Percentiles rank a stretch among this genome's conserved stretches.
phyloP scores from a whole-genome alignment of 257 asterid genomes.

The Marsdenia floribunda region DNA sequence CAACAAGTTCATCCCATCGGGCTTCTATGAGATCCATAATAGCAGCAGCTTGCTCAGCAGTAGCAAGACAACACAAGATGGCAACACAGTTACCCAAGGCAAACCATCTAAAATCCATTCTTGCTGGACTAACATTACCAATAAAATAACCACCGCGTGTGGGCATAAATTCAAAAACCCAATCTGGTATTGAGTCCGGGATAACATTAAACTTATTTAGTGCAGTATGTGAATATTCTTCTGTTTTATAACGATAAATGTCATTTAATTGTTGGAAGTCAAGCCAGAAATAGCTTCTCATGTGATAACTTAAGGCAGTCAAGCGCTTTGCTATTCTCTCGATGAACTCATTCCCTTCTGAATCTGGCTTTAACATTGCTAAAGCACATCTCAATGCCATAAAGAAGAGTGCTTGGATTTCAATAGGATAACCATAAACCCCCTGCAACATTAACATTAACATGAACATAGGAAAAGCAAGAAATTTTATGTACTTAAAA shows the following conservation, averaged over 20 bases:
- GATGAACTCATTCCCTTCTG: constrained; percentile 56
- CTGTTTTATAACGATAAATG: constrained; percentile 68
- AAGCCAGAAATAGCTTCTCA: constrained; percentile 76
- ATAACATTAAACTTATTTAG: constrained; percentile 71
- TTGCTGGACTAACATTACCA: constrained; percentile 75
- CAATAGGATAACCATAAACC: constrained; percentile 72
- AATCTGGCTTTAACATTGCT: constrained; percentile 55
- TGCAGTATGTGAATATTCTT: constrained; percentile 78
- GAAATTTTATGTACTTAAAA: not conserved
- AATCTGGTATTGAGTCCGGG: constrained; percentile 73
- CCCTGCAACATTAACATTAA: constrained; percentile 41
- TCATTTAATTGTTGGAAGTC: constrained; percentile 70
- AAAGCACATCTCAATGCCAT: constrained; percentile 68
- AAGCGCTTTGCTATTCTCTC: constrained; percentile 68
- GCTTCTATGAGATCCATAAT: constrained; percentile 77
- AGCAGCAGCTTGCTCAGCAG: constrained; percentile 66
- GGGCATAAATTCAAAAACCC: constrained; percentile 80
- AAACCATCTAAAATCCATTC: constrained; percentile 82
- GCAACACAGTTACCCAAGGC: constrained; percentile 69
- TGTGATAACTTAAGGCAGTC: constrained; percentile 71
- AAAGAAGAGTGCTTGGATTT: constrained; percentile 74
- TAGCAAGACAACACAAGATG: constrained; percentile 60
- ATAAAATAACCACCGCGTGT: constrained; percentile 64
- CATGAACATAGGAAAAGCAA: not conserved
- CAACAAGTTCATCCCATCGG: constrained; percentile 77